These are phyloP conservation scores for Gigaspora rosea DNA, from an alignment of 192 early-diverging fungal genomes.

Conservation along the genomic window DNA sequence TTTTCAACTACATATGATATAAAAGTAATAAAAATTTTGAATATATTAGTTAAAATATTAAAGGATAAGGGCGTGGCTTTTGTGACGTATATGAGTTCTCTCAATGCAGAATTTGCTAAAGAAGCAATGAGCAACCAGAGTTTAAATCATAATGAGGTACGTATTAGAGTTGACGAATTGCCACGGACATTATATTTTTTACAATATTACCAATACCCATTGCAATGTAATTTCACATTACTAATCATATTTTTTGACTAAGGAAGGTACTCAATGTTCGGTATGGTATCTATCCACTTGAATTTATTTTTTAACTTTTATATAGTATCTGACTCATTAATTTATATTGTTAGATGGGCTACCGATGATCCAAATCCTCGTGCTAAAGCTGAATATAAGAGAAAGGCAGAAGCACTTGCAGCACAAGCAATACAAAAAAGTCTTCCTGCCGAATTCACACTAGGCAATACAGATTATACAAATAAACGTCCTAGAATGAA, in stretches of 20 bases:
- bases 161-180: background rate
- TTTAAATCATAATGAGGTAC: slow-evolving; percentile 75
- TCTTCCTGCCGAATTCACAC: slow-evolving; percentile 52
- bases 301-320: slow-evolving; percentile 5
- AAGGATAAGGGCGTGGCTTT: slow-evolving; percentile 77
- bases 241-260: too few species aligned
- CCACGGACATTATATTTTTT: too few species aligned
- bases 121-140: slow-evolving; percentile 86
- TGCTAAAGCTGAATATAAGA: slow-evolving; percentile 52
- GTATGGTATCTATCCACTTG: slow-evolving; percentile 20
- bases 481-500: slow-evolving; percentile 21
- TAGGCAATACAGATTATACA: slow-evolving; percentile 17
- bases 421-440: slow-evolving; percentile 55
- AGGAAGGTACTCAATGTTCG: slow-evolving; percentile 38
- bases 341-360: slow-evolving; percentile 62
- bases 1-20: too few species aligned
- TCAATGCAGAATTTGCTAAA: slow-evolving; percentile 85
- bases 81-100: slow-evolving; percentile 70
- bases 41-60: slow-evolving; percentile 64
- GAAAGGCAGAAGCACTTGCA: slow-evolving; percentile 60
- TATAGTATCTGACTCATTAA: slow-evolving; percentile 15
- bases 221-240: too few species aligned
- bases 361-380: slow-evolving; percentile 78
- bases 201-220: too few species aligned
- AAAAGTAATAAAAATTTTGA: too few species aligned